Evolutionary conservation across 768 basidiomycete species (phyloP), one percentile per base, ranked within the genome.

Genomic region (Boletus rubropictus): DNA sequence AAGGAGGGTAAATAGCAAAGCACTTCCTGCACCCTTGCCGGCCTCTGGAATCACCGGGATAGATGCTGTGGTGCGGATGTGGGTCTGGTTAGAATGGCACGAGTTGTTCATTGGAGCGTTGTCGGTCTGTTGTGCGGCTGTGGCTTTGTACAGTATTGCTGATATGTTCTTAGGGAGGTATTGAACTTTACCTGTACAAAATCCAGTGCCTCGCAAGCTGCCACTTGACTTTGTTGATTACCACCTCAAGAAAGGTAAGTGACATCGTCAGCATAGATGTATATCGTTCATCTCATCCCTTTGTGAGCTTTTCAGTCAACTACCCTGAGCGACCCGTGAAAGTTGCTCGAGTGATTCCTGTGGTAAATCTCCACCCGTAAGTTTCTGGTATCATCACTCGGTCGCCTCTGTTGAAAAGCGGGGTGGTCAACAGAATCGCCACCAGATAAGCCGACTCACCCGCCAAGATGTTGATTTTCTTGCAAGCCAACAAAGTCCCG

Each of bases 281-380:
- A 10, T 20, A 18, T 25, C 9, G 21, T 33, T 43, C 42, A 50
- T 35, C 11, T 54, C 39, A 36, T 42, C 31, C 44, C 32, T 39
- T 27, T 78, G 74, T 39, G 44, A 91, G 90, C 73, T 80, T 84
- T 61, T 82, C 79, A 7, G 71, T 82, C 38, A 65, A 77, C 33
- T 85, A 73, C 66, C 65, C 91, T 33, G 73, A 82, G 49, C 70
- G 78, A 34, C 72, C 90, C 18, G 69, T 86, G 34, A 73, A 73
- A 51, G 70, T 74, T 32, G 72, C 78, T 44, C 63, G 63, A 18
- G 71, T 84, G 34, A 67, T 83, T 29, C 88, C 87, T 14, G 86
- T 85, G 1, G 81, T 82, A 24, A 89, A 89, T 69, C 70, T 81
- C 29, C 86, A 87, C 61, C 82, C 86, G 72, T 84, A 62, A 47